phyloP scores from a whole-genome alignment of 345 rosid genomes.

The Ceriops tagal region DNA sequence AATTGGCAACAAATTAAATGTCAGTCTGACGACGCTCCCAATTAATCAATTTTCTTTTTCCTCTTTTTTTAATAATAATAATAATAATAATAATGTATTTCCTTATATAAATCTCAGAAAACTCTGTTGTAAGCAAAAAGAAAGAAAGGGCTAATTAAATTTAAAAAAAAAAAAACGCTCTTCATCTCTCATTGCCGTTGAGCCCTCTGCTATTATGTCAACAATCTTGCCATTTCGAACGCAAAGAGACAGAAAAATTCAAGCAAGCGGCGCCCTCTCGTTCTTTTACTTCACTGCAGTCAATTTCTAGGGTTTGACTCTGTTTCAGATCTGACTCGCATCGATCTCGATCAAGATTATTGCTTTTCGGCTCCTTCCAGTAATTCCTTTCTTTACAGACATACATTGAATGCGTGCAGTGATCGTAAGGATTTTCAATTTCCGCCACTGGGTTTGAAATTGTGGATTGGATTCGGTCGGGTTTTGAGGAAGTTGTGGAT shows the following conservation, averaged over 20 bases:
- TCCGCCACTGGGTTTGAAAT: not conserved
- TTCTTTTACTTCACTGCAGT: not conserved
- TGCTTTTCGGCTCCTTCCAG: not conserved
- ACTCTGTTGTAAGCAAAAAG: no score
- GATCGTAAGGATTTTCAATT: not conserved
- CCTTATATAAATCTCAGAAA: not conserved
- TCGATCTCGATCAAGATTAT: not conserved
- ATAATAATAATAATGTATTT: no score
- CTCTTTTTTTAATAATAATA: no score
- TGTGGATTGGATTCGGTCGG: constrained; percentile 2
- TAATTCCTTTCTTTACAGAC: no score
- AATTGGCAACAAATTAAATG: no score
- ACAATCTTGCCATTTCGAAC: constrained; percentile 12
- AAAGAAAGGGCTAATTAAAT: not conserved
- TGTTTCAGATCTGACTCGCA: not conserved
- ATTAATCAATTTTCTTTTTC: no score
- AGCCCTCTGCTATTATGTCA: constrained; percentile 19
- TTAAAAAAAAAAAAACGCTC: not conserved
- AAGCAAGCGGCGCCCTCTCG: constrained; percentile 2
- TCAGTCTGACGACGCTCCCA: no score
- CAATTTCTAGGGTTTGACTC: not conserved
- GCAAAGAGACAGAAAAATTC: constrained; percentile 9
- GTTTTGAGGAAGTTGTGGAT: constrained; percentile 10
- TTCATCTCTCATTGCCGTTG: constrained; percentile 20
- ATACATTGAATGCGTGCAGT: no score